phyloP scores from a whole-genome alignment of 345 rosid genomes.

The Tarenaya hassleriana region DNA sequence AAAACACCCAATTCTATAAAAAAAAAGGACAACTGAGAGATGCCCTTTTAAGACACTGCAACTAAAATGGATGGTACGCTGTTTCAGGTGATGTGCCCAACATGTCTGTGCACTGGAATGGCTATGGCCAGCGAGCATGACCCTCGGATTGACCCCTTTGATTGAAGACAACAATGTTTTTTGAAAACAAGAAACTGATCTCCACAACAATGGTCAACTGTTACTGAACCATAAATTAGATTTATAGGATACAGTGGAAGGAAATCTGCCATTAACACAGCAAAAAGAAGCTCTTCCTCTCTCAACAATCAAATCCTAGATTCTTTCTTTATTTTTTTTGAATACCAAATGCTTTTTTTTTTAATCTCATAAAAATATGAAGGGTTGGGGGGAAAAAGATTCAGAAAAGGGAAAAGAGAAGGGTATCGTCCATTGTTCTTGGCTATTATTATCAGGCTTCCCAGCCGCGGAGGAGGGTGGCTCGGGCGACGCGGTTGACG shows the following conservation, averaged over 20 bases:
- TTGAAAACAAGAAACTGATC: too few relatives aligned
- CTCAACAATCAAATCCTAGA: too few relatives aligned
- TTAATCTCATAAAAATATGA: too few relatives aligned
- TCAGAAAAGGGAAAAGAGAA: too few relatives aligned
- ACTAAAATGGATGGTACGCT: slow-evolving; percentile 3
- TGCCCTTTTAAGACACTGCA: background rate
- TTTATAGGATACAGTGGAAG: too few relatives aligned
- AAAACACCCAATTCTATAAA: background rate
- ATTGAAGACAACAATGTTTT: slow-evolving; percentile 30
- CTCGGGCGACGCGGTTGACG: slow-evolving; percentile 89
- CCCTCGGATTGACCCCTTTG: slow-evolving; percentile 88
- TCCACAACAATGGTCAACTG: too few relatives aligned
- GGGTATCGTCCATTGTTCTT: background rate
- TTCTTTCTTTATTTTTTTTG: too few relatives aligned
- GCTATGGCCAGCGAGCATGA: slow-evolving; percentile 99
- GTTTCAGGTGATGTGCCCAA: slow-evolving; percentile 94
- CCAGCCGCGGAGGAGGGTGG: slow-evolving; percentile 88
- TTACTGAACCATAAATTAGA: too few relatives aligned
- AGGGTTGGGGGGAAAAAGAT: too few relatives aligned
- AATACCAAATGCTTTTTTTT: too few relatives aligned
- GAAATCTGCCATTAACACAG: too few relatives aligned
- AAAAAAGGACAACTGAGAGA: background rate
- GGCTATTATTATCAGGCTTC: slow-evolving; percentile 77
- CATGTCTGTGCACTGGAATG: slow-evolving; percentile 98
- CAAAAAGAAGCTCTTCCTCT: too few relatives aligned